phyloP scores from a whole-genome alignment of 202 grass and related monocot species.

The Tripidium arundinaceum region DNA sequence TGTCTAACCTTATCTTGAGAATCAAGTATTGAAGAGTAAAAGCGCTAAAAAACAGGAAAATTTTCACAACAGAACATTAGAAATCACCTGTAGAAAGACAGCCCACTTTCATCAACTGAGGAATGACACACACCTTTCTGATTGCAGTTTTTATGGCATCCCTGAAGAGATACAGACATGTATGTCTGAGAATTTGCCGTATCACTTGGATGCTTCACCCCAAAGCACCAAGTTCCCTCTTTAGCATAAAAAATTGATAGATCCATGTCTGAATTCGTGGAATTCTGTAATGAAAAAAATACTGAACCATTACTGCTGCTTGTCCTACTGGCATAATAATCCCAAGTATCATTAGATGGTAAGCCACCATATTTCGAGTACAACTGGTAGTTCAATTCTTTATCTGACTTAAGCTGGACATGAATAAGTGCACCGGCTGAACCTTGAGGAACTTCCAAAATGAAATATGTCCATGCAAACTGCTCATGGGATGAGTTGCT shows the following conservation, averaged over 20 bases:
- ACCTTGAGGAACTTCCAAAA: conserved; percentile 82
- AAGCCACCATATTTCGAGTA: conserved; percentile 78
- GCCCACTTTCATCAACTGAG: conserved; percentile 84
- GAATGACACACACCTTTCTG: conserved; percentile 71
- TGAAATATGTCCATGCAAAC: conserved; percentile 88
- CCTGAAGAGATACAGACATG: conserved; percentile 85
- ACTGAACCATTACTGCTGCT: conserved; percentile 57
- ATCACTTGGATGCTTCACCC: conserved; percentile 68
- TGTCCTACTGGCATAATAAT: conserved; percentile 73
- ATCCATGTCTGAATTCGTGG: conserved; percentile 58
- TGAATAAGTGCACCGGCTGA: conserved; percentile 77
- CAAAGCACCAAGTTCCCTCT: conserved; percentile 91
- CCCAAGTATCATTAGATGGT: conserved; percentile 76
- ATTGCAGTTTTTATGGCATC: conserved; percentile 84
- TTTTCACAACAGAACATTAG: neutral
- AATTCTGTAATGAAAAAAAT: conserved; percentile 60
- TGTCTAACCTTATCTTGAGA: conserved; percentile 3
- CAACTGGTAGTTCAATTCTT: conserved; percentile 70
- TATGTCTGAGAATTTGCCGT: conserved; percentile 41
- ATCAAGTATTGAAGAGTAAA: neutral
- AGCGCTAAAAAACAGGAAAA: neutral
- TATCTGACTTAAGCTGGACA: conserved; percentile 69
- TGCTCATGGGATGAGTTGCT: conserved; percentile 62
- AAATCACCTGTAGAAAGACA: conserved; percentile 92
- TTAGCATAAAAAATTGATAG: conserved; percentile 91